Evolutionary conservation across 805 yeast species (phyloP).

Genomic region (Candida saitoana): DNA sequence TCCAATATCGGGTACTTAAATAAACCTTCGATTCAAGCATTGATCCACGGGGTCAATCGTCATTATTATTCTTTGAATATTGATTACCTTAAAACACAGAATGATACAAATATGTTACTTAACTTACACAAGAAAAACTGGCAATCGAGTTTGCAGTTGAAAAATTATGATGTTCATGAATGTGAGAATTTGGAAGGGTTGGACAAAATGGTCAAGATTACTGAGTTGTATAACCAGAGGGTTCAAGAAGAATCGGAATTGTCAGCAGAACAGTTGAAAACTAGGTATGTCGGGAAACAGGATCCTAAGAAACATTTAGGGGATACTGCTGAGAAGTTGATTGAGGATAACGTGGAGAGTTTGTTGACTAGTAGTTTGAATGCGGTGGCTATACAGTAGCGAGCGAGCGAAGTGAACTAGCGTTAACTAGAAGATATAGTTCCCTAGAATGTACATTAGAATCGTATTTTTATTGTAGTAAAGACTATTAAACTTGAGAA

Average conservation of each 20-base stretch:
- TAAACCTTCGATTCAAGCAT: constrained; percentile 94
- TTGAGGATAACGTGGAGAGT: constrained; percentile 88
- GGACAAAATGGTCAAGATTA: constrained; percentile 79
- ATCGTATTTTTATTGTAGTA: no score
- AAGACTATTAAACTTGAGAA: no score
- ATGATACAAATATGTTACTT: constrained; percentile 90
- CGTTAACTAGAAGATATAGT: no score
- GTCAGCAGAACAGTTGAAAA: constrained; percentile 82
- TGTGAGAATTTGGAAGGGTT: constrained; percentile 69
- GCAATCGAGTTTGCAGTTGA: constrained; percentile 84
- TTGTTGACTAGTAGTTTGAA: constrained; percentile 86
- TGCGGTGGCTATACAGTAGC: constrained; percentile 77
- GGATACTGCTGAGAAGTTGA: constrained; percentile 78
- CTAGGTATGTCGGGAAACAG: constrained; percentile 96
- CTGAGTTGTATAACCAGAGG: constrained; percentile 83
- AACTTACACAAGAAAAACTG: constrained; percentile 93
- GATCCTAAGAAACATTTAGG: constrained; percentile 97
- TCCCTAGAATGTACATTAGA: no score
- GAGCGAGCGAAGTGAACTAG: no score
- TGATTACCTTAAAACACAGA: constrained; percentile 86
- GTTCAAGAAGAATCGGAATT: constrained; percentile 90
- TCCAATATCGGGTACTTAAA: constrained; percentile 92
- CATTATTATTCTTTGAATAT: constrained; percentile 94
- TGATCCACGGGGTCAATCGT: constrained; percentile 95
- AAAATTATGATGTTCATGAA: constrained; percentile 75